Evolutionary conservation across 2,329 filamentous ascomycete genomes (phyloP).

Genomic region (Fusarium pseudograminearum): DNA sequence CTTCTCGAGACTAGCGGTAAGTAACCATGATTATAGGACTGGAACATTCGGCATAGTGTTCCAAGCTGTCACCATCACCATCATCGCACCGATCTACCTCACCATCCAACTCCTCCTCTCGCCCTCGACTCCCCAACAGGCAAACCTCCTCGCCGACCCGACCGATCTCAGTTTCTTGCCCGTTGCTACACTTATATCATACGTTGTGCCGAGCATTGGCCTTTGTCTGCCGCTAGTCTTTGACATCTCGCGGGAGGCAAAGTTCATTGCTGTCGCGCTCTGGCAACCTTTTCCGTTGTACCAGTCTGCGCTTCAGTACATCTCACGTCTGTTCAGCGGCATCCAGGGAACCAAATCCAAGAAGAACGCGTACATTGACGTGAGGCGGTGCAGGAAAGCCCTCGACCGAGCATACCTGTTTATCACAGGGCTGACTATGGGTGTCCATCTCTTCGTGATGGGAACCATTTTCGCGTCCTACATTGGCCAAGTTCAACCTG

Average conservation of each 20-base stretch:
- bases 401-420: slow-evolving; percentile 25
- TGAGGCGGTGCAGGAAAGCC: neutral
- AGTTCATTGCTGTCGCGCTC: slow-evolving; percentile 23
- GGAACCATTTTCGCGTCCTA: slow-evolving; percentile 18
- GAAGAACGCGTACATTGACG: neutral
- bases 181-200: slow-evolving; percentile 30
- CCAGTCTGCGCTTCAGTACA: slow-evolving; percentile 11
- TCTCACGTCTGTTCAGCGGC: neutral
- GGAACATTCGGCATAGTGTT: slow-evolving; percentile 39
- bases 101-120: slow-evolving; percentile 35
- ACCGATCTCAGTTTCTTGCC: slow-evolving; percentile 30
- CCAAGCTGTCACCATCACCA: slow-evolving; percentile 37
- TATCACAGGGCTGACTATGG: neutral
- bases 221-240: slow-evolving; percentile 32
- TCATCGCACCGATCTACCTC: slow-evolving; percentile 38
- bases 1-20: fast-evolving
- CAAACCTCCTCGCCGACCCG: slow-evolving; percentile 22
- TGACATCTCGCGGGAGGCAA: slow-evolving; percentile 7
- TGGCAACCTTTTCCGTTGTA: slow-evolving; percentile 42
- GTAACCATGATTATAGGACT: slow-evolving; percentile 12
- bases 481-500: neutral
- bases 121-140: neutral
- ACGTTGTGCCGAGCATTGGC: slow-evolving; percentile 25
- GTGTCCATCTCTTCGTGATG: slow-evolving; percentile 22
- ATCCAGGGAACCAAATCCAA: neutral